Conservation (phyloP, 2,329 filamentous ascomycete genomes). For the Beauveria asiatica region DNA sequence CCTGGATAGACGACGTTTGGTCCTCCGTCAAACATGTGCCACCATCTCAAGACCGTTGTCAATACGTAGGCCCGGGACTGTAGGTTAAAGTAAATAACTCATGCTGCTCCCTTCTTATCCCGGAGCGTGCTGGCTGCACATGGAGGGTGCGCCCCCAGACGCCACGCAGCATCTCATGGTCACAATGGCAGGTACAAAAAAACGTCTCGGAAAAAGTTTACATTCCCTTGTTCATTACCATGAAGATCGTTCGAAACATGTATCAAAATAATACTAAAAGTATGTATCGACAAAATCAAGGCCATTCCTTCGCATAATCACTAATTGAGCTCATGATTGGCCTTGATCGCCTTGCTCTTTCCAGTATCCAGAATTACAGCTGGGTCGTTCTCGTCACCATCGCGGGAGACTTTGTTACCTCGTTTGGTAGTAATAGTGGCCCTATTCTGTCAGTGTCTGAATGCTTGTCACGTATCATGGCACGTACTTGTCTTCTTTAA, state of each 20-base stretch:
- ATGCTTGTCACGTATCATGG: not conserved
- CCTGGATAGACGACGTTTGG: not conserved
- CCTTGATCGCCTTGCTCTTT: conserved; percentile 34
- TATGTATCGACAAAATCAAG: not conserved
- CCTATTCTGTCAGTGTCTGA: conserved; percentile 15
- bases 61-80: too few species aligned
- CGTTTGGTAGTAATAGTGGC: conserved; percentile 32
- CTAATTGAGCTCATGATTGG: conserved; percentile 30
- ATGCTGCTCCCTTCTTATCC: too few species aligned
- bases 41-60: too few species aligned
- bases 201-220: not conserved
- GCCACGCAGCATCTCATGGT: not conserved
- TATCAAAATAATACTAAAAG: too few species aligned
- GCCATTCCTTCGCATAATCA: not conserved
- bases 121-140: not conserved
- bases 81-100: too few species aligned
- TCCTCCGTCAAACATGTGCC: not conserved
- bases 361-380: conserved; percentile 35
- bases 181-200: not conserved
- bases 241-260: too few species aligned
- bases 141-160: not conserved
- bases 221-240: not conserved
- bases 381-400: conserved; percentile 32
- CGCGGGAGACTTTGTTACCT: conserved; percentile 31
- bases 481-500: conserved; percentile 22